Evolutionary conservation across 2,329 filamentous ascomycete species (phyloP), one percentile per base, ranked within the genome.

Genomic region (Sordariomycetes sp.): DNA sequence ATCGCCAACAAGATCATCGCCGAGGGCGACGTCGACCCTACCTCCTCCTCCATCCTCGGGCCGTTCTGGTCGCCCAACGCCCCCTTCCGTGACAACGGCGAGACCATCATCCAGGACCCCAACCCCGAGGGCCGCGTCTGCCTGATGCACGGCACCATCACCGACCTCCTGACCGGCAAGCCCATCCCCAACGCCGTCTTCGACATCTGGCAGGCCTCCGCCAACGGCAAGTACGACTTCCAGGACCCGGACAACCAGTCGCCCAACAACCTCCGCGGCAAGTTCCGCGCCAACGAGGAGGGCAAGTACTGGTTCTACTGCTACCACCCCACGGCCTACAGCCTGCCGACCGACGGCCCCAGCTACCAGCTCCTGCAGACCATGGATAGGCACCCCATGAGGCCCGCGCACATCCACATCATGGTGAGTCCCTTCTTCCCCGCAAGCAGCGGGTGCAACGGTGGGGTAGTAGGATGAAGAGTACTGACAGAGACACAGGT

Each of bases 41-140:
- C 87, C n/a, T 88, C 86, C 3, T 87, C 86, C 61, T 80, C 86
- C 60, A 90, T 90, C 66, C 83, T 90, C 60, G 87, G 87, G 2
- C 87, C 87, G 62, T 90, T 90, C 79, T 90, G 87, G 86, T 86
- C 83, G 12, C 86, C 87, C 65, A 79, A 89, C 65, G 85, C 87
- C 1, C 87, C 87, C 35, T 89, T 88, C 81, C 82, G 86, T 53
- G 77, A 83, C 43, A 78, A 83, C 63, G 87, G 87, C 63, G 79
- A 75, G 67, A 78, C 74, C 69, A 86, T 90, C 69, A 85, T 90
- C 66, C 82, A 86, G 68, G 72, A 86, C 69, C 70, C 77, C 61
- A 73, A 76, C 43, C 76, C 82, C 59, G 74, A 82, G 55, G 87
- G 85, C 54, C 75, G 81, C 61, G 73, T 83, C 57, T 80, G 80